These are phyloP conservation scores for Globisporangium apiculatum DNA, from an alignment of 352 stramenopile species.

Conservation along the genomic window DNA sequence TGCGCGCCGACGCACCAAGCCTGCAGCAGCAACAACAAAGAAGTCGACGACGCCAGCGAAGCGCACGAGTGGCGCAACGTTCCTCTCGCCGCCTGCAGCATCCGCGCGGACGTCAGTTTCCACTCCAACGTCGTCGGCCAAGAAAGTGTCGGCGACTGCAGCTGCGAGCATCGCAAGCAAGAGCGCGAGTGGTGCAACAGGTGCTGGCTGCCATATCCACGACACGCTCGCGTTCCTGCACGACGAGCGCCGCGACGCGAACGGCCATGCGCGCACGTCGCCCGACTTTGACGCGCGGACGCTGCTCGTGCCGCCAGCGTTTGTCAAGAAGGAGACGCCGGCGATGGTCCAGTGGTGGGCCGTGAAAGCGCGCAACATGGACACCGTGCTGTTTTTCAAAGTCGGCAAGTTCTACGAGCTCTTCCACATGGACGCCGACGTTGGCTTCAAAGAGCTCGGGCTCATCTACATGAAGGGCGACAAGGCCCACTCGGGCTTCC, in stretches of 20 bases:
- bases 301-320: constrained; percentile 83
- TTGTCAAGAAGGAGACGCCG: constrained; percentile 89
- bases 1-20: constrained; percentile 31
- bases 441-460: constrained; percentile 93
- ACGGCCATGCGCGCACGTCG: constrained; percentile 72
- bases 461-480: constrained; percentile 99
- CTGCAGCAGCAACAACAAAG: constrained; percentile 10
- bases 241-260: constrained; percentile 81
- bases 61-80: constrained; percentile 21
- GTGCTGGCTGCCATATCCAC: constrained; percentile 78
- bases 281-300: constrained; percentile 92
- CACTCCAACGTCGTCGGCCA: constrained; percentile 8
- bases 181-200: constrained; percentile 29
- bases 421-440: constrained; percentile 98
- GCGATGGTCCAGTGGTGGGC: constrained; percentile 98
- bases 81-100: constrained; percentile 24
- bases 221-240: constrained; percentile 91
- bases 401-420: constrained; percentile 97
- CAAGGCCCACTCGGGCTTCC: constrained; percentile 97
- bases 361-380: constrained; percentile 96
- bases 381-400: constrained; percentile 99
- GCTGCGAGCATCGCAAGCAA: constrained; percentile 3
- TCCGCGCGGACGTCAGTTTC: constrained; percentile 17
- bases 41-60: constrained; percentile 17
- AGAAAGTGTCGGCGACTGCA: constrained; percentile 17